Percentiles rank a stretch among this genome's conserved stretches.
Conservation (phyloP, 768 basidiomycete genomes). For the Pholiota molesta region DNA sequence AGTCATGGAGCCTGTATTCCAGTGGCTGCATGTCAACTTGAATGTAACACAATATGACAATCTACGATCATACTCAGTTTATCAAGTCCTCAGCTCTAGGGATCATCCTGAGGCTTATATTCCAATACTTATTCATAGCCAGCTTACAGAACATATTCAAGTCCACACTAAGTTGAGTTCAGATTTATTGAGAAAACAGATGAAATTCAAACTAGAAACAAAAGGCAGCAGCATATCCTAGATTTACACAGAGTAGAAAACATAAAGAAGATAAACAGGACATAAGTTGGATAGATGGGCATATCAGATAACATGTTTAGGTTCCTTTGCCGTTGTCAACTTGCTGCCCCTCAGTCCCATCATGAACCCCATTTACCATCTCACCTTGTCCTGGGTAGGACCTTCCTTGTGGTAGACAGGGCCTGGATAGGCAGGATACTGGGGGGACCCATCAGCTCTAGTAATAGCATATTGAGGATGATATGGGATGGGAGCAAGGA, state of each 20-base stretch:
- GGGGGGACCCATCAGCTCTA: constrained; percentile 32
- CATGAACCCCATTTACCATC: constrained; percentile 19
- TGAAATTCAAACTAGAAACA: not conserved
- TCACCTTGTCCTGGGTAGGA: constrained; percentile 22
- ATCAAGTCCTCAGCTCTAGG: too few relatives aligned
- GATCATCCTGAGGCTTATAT: too few relatives aligned
- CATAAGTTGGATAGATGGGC: not conserved
- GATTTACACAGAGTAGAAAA: not conserved
- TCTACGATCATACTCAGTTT: too few relatives aligned
- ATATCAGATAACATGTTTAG: not conserved
- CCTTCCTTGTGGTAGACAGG: constrained; percentile 24
- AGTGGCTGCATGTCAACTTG: too few relatives aligned
- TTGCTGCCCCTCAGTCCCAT: constrained; percentile 24
- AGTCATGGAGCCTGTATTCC: not conserved
- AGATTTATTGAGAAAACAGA: not conserved
- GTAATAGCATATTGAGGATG: constrained; percentile 32
- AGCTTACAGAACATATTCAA: too few relatives aligned
- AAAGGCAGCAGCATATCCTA: not conserved
- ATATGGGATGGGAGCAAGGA: constrained; percentile 23
- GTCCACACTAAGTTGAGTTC: too few relatives aligned
- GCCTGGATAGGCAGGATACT: constrained; percentile 24
- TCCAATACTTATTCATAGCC: too few relatives aligned
- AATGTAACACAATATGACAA: too few relatives aligned
- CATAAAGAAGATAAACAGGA: not conserved
- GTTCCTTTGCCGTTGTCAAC: constrained; percentile 24